Conservation (phyloP, 352 stramenopile species). For the Phytophthora lateralis region DNA sequence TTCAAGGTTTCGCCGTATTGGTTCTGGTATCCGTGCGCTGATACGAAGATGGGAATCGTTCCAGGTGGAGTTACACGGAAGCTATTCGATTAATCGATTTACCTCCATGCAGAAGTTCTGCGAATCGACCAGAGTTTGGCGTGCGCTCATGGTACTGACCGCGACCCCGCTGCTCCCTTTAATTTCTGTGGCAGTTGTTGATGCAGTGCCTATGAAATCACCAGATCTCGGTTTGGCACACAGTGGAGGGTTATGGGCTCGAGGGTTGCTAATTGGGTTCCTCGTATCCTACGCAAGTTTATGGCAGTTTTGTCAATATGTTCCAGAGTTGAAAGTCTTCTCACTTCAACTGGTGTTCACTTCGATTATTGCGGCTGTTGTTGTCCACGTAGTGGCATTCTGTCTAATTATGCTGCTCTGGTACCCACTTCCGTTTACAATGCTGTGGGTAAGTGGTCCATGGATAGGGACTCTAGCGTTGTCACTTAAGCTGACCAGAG, state of each 20-base stretch:
- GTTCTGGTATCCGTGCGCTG: conserved; percentile 8
- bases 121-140: conserved; percentile 6
- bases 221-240: conserved; percentile 17
- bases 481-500: conserved; percentile 13
- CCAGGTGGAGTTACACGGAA: conserved; percentile 28
- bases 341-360: conserved; percentile 1
- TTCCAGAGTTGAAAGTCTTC: conserved; percentile 18
- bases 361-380: background rate
- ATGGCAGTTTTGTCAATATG: conserved; percentile 19
- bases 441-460: conserved; percentile 17
- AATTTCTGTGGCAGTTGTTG: conserved; percentile 13
- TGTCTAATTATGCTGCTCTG: conserved; percentile 9
- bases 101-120: conserved; percentile 12
- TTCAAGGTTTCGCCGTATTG: background rate
- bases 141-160: conserved; percentile 2
- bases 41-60: conserved; percentile 24
- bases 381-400: conserved; percentile 2
- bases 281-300: conserved; percentile 10
- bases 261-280: background rate
- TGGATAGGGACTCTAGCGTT: conserved; percentile 18
- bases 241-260: conserved; percentile 13
- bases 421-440: conserved; percentile 25
- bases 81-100: conserved; percentile 21
- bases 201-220: conserved; percentile 15
- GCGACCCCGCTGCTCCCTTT: conserved; percentile 9